Evolutionary conservation across 1,284 basidiomycete genomes (phyloP).

Genomic region (Leccinum laetum): DNA sequence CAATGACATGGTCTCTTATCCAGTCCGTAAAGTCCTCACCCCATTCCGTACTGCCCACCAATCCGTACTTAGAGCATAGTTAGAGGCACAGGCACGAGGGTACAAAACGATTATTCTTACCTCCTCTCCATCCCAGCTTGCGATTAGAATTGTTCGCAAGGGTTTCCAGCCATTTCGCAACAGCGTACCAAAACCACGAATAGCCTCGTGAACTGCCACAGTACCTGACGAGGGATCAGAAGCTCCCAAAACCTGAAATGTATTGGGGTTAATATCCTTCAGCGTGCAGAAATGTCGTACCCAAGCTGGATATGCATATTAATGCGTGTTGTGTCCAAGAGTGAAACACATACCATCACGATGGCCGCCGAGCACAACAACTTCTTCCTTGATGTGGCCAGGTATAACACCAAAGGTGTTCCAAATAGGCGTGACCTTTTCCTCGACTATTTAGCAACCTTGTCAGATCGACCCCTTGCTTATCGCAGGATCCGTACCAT

Average conservation of each 20-base stretch:
- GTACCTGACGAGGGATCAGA: slow-evolving; percentile 83
- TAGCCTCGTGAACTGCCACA: slow-evolving; percentile 69
- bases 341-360: slow-evolving; percentile 54
- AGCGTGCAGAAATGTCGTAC: slow-evolving; percentile 14
- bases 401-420: slow-evolving; percentile 79
- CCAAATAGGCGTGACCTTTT: slow-evolving; percentile 50
- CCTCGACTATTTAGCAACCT: slow-evolving; percentile 39
- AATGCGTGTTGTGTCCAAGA: slow-evolving; percentile 1
- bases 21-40: slow-evolving; percentile 81
- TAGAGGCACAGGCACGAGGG: slow-evolving; percentile 6
- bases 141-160: slow-evolving; percentile 74
- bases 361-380: slow-evolving; percentile 76
- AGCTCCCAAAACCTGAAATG: slow-evolving; percentile 56
- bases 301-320: slow-evolving; percentile 27
- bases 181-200: slow-evolving; percentile 71
- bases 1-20: slow-evolving; percentile 67
- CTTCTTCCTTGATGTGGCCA: slow-evolving; percentile 73
- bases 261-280: background rate
- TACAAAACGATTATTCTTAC: slow-evolving; percentile 28
- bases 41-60: slow-evolving; percentile 81
- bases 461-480: slow-evolving; percentile 4
- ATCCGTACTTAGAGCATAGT: slow-evolving; percentile 53
- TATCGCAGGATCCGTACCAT: slow-evolving; percentile 34
- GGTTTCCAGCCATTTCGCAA: slow-evolving; percentile 78
- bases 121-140: slow-evolving; percentile 84